These are phyloP conservation scores for Perkinsela sp. DNA, from an alignment of 208 protist genomes.

Conservation along the genomic window DNA sequence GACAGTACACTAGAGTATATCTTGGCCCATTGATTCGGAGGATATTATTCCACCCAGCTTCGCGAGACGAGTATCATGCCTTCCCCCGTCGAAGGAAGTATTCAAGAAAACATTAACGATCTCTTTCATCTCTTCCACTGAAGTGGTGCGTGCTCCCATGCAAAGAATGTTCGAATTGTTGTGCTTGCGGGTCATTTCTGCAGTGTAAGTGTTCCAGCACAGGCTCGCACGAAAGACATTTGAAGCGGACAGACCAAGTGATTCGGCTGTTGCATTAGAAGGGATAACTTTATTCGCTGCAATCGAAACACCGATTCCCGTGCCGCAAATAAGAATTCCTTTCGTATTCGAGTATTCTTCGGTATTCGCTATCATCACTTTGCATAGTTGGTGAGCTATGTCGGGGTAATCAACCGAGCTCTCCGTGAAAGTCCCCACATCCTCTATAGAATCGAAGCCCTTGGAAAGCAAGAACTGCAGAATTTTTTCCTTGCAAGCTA, in stretches of 20 bases:
- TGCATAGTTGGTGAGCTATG: not conserved
- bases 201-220: slow-evolving; percentile 13
- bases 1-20: no score
- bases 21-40: no score
- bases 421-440: not conserved
- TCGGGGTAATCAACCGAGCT: not conserved
- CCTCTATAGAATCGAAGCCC: not conserved
- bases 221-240: slow-evolving; percentile 1
- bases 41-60: no score
- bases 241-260: not conserved
- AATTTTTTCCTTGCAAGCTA: not conserved
- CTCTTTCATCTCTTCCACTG: slow-evolving; percentile 8
- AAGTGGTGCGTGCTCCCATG: slow-evolving; percentile 13
- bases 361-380: not conserved
- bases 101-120: slow-evolving; percentile 11
- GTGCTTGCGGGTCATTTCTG: slow-evolving; percentile 11
- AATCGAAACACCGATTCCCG: slow-evolving; percentile 28
- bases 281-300: slow-evolving; percentile 19
- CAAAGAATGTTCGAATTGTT: slow-evolving; percentile 20
- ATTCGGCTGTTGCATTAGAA: slow-evolving; percentile 8
- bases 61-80: not conserved
- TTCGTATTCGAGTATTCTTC: not conserved
- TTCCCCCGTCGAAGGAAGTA: not conserved
- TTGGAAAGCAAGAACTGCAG: not conserved
- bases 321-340: slow-evolving; percentile 23